A percentile compares a stretch with the other conserved stretches of the same genome.
phyloP scores from a whole-genome alignment of 148 eudicot species.

The Mesembryanthemum crystallinum region DNA sequence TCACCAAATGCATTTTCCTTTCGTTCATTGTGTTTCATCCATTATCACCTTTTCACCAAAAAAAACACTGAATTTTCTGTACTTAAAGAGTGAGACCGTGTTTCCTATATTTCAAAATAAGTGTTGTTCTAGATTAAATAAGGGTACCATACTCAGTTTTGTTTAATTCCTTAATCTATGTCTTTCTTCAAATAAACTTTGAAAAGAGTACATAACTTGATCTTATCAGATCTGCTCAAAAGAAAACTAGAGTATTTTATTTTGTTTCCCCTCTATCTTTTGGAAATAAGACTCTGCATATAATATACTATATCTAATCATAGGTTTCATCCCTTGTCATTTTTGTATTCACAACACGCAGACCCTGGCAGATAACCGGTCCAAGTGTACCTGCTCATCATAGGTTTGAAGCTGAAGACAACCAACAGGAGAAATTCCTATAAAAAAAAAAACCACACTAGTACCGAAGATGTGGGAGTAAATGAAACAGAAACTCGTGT shows the following conservation, averaged over 20 bases:
- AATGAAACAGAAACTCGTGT: slow-evolving; percentile 8
- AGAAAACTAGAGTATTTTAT: background rate
- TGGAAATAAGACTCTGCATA: background rate
- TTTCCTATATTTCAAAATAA: no score
- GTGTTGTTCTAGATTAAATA: no score
- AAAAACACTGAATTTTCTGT: background rate
- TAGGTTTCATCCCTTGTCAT: background rate
- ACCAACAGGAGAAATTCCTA: background rate
- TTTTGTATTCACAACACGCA: slow-evolving; percentile 20
- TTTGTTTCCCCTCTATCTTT: background rate
- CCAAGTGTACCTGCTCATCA: slow-evolving; percentile 62
- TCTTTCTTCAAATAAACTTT: no score
- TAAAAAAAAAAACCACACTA: no score
- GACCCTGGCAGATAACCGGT: slow-evolving; percentile 52
- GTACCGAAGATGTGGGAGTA: background rate
- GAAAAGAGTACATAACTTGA: no score
- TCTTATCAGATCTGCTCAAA: background rate
- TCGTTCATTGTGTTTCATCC: background rate
- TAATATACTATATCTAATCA: no score
- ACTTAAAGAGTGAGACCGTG: no score
- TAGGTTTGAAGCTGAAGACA: slow-evolving; percentile 21
- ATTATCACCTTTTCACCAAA: background rate
- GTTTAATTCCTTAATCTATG: no score
- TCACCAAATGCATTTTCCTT: background rate
- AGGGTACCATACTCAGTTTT: no score